These are phyloP conservation scores for Bipolaris zeicola DNA, from an alignment of 2,329 filamentous ascomycete species.

Conservation along the genomic window DNA sequence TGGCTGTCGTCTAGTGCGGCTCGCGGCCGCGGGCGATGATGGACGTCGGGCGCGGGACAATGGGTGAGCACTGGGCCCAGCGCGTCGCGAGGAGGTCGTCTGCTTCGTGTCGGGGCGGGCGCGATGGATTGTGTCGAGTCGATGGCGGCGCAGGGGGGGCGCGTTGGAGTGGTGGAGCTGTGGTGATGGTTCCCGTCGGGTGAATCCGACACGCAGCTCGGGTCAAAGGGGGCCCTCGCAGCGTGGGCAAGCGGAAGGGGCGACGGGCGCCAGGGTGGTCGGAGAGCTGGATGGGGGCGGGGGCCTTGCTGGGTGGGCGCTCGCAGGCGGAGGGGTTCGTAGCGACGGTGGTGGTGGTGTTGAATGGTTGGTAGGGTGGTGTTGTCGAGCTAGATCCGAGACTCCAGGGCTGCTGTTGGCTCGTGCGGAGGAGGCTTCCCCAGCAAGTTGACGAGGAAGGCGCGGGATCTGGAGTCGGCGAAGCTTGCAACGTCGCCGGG, in stretches of 20 bases:
- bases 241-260: slow-evolving; percentile 13
- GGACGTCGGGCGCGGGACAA: slow-evolving; percentile 10
- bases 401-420: slow-evolving; percentile 15
- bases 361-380: slow-evolving; percentile 18
- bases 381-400: slow-evolving; percentile 14
- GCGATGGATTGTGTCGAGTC: slow-evolving; percentile 27
- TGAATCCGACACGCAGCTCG: slow-evolving; percentile 24
- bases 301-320: slow-evolving; percentile 7
- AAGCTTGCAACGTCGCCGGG: slow-evolving; percentile 4
- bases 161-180: slow-evolving; percentile 18
- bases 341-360: slow-evolving; percentile 15
- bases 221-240: slow-evolving; percentile 23
- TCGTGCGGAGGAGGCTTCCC: slow-evolving; percentile 17
- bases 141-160: slow-evolving; percentile 30
- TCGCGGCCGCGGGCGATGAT: slow-evolving; percentile 38
- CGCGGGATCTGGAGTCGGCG: slow-evolving; percentile 15
- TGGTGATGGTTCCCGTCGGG: slow-evolving; percentile 31
- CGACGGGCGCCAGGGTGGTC: slow-evolving; percentile 17
- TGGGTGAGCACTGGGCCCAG: slow-evolving; percentile 33
- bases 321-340: slow-evolving; percentile 1
- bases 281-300: slow-evolving; percentile 11
- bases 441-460: slow-evolving; percentile 17
- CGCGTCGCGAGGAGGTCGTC: slow-evolving; percentile 34
- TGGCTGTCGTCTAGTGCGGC: slow-evolving; percentile 45
- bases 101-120: slow-evolving; percentile 14